These are phyloP conservation scores for Myrica gale DNA, from an alignment of 306 rosid genomes.

Conservation along the genomic window DNA sequence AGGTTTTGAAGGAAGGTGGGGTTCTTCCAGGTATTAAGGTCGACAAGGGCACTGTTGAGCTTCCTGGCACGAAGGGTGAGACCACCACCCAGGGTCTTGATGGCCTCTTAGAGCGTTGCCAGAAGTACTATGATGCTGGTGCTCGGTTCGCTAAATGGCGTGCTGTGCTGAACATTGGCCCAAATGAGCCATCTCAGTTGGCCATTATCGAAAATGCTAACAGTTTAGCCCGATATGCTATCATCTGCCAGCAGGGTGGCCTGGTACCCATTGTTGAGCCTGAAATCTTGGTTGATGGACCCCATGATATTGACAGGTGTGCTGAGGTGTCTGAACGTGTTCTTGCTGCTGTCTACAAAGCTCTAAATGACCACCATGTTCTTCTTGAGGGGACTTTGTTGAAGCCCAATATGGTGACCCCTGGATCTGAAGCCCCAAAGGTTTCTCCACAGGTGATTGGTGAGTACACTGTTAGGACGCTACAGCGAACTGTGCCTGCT, in stretches of 20 bases:
- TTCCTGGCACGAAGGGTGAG: constrained; percentile 73
- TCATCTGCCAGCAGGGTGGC: constrained; percentile 78
- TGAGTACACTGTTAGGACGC: constrained; percentile 62
- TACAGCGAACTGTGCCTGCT: constrained; percentile 63
- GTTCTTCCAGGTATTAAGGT: constrained; percentile 83
- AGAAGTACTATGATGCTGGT: constrained; percentile 76
- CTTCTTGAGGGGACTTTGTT: constrained; percentile 76
- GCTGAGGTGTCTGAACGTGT: constrained; percentile 80
- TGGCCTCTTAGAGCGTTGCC: constrained; percentile 65
- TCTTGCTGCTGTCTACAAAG: constrained; percentile 79
- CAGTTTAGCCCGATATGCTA: constrained; percentile 74
- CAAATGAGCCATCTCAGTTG: constrained; percentile 63
- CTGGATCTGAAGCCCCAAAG: constrained; percentile 62
- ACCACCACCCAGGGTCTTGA: constrained; percentile 90
- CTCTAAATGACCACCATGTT: constrained; percentile 71
- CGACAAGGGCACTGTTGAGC: constrained; percentile 81
- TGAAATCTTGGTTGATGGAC: constrained; percentile 71
- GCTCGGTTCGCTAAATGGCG: constrained; percentile 91
- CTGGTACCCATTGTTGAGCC: constrained; percentile 90
- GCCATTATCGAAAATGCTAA: constrained; percentile 68
- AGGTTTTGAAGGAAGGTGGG: constrained; percentile 60
- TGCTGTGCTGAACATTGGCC: constrained; percentile 71
- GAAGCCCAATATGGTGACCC: constrained; percentile 95
- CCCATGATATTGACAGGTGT: constrained; percentile 64
- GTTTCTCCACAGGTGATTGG: constrained; percentile 64